phyloP scores from a whole-genome alignment of 2,329 filamentous ascomycete species.

The Verticillium dahliae region DNA sequence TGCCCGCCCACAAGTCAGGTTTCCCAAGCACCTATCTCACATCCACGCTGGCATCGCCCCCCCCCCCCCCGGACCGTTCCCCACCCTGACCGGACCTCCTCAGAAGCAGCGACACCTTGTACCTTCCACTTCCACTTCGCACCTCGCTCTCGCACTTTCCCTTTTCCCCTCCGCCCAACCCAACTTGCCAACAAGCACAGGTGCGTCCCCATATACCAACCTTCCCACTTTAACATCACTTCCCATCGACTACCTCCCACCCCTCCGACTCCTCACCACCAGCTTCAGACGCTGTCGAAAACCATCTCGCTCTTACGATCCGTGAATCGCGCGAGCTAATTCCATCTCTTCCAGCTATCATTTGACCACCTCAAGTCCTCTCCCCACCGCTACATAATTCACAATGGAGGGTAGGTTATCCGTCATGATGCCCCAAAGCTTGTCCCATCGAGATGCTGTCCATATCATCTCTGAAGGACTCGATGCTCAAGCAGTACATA shows the following conservation, averaged over 20 bases:
- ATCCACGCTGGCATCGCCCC: not conserved
- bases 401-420: constrained; percentile 15
- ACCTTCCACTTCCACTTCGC: constrained; percentile 1
- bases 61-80: not conserved
- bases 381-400: constrained; percentile 14
- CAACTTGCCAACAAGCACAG: constrained; percentile 1
- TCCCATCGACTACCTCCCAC: constrained; percentile 10
- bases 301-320: constrained; percentile 12
- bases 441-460: not conserved
- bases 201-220: constrained; percentile 11
- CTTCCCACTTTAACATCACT: constrained; percentile 14
- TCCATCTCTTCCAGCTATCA: constrained; percentile 5
- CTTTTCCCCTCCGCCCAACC: not conserved
- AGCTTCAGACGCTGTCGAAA: constrained; percentile 10
- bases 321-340: constrained; percentile 12
- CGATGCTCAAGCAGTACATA: not conserved
- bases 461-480: not conserved
- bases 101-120: not conserved
- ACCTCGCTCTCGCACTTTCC: constrained; percentile 3
- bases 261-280: constrained; percentile 11
- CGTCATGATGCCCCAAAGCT: constrained; percentile 1
- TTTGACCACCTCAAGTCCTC: constrained; percentile 3
- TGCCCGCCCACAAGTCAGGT: constrained; percentile 2
- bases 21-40: not conserved
- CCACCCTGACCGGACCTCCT: not conserved